These are phyloP conservation scores for Fusarium sp. DNA, from an alignment of 2,329 filamentous ascomycete species.

Conservation along the genomic window DNA sequence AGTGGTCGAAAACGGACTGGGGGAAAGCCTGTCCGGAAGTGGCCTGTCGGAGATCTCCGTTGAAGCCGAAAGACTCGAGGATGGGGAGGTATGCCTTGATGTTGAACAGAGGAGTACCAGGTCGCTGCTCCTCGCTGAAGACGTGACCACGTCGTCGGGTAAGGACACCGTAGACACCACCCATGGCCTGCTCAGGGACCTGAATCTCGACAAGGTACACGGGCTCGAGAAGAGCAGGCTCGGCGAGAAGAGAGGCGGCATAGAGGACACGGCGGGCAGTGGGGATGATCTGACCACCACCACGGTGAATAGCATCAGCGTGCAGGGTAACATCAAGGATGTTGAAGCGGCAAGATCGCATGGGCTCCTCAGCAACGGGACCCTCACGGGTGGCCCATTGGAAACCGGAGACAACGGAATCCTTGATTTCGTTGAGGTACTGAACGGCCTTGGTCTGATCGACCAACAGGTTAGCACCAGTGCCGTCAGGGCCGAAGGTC, in stretches of 20 bases:
- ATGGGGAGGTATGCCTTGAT: constrained; percentile 98
- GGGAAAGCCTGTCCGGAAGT: constrained; percentile 99
- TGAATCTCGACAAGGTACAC: constrained; percentile 99
- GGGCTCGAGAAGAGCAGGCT: constrained; percentile 92
- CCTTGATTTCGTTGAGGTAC: constrained; percentile 99
- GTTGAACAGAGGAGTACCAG: constrained; percentile 98
- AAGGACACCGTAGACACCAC: constrained; percentile 99
- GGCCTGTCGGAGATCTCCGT: constrained; percentile 90
- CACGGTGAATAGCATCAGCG: constrained; percentile 99
- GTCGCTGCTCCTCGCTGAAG: constrained; percentile 97
- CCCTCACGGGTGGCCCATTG: constrained; percentile 99
- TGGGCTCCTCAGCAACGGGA: constrained; percentile 96
- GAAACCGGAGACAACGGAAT: constrained; percentile 99
- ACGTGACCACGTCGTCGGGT: constrained; percentile 98
- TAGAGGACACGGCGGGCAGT: constrained; percentile 98
- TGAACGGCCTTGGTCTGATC: constrained; percentile 99
- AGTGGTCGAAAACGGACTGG: constrained; percentile 98
- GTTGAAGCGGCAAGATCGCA: constrained; percentile 98
- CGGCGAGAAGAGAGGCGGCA: constrained; percentile 88
- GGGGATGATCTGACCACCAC: constrained; percentile 98
- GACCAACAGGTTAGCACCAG: constrained; percentile 96
- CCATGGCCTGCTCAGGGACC: constrained; percentile 98
- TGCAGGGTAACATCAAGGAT: constrained; percentile 99
- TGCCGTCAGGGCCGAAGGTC: constrained; percentile 99
- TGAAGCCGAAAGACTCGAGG: constrained; percentile 99